Percentiles rank a stretch among this genome's conserved stretches.
These are phyloP conservation scores for Pyricularia grisea DNA, from an alignment of 2,329 filamentous ascomycete genomes.

Conservation along the genomic window DNA sequence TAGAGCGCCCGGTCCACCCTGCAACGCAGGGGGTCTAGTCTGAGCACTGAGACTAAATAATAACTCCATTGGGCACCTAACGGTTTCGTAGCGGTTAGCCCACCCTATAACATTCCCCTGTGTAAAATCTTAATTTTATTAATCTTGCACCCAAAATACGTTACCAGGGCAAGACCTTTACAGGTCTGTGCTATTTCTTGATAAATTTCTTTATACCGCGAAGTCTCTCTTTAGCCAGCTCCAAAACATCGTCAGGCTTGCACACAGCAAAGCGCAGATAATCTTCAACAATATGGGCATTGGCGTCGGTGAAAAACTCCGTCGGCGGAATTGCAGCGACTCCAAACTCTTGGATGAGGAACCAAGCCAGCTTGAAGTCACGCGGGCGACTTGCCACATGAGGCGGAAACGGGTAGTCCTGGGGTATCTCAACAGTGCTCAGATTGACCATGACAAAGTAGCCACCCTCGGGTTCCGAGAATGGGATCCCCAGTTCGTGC, in stretches of 20 bases:
- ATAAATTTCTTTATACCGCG: constrained; percentile 67
- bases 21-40: too few relatives aligned
- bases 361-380: constrained; percentile 94
- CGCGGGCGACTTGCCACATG: constrained; percentile 80
- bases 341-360: constrained; percentile 91
- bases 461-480: constrained; percentile 88
- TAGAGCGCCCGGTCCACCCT: too few relatives aligned
- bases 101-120: too few relatives aligned
- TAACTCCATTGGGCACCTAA: too few relatives aligned
- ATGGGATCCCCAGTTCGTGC: constrained; percentile 65
- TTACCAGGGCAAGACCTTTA: too few relatives aligned
- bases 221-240: constrained; percentile 67
- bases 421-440: constrained; percentile 73
- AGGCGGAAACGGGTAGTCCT: constrained; percentile 76
- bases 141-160: too few relatives aligned
- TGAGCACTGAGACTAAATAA: too few relatives aligned
- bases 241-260: constrained; percentile 81
- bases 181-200: constrained; percentile 7
- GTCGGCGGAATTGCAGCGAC: constrained; percentile 94
- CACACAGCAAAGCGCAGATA: constrained; percentile 95
- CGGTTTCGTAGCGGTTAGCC: too few relatives aligned
- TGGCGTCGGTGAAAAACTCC: constrained; percentile 86
- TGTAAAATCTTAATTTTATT: too few relatives aligned
- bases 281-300: constrained; percentile 79
- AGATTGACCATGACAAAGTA: constrained; percentile 98